phyloP scores from a whole-genome alignment of 768 basidiomycete genomes.

The Hericium alpestre region DNA sequence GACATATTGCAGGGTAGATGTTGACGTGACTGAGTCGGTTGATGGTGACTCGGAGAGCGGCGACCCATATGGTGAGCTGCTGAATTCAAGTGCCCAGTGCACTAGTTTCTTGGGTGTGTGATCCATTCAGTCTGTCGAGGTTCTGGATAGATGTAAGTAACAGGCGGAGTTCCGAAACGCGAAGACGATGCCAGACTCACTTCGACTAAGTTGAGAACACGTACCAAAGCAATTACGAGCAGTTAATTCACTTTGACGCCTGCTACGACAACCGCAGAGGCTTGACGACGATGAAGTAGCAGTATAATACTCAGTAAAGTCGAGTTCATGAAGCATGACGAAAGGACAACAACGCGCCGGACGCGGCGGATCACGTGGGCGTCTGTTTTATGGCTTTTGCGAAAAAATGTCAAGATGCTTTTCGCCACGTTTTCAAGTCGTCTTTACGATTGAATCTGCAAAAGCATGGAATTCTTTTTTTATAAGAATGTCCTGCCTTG shows the following conservation, averaged over 20 bases:
- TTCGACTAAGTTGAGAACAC: no score
- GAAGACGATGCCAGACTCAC: no score
- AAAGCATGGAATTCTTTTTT: no score
- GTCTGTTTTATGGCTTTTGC: background rate
- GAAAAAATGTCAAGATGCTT: no score
- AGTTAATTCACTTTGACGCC: no score
- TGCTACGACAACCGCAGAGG: no score
- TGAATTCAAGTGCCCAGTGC: background rate
- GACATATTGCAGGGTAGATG: conserved; percentile 64
- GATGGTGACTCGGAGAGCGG: conserved; percentile 29
- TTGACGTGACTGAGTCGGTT: conserved; percentile 35
- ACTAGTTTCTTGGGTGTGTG: conserved; percentile 1
- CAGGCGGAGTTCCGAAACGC: background rate
- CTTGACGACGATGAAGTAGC: background rate
- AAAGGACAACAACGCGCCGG: background rate
- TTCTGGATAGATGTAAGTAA: background rate
- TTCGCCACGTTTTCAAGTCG: no score
- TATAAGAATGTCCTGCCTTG: no score
- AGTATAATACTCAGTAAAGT: no score
- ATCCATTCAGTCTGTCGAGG: background rate
- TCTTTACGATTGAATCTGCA: no score
- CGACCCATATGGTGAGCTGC: conserved; percentile 15
- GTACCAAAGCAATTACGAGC: no score
- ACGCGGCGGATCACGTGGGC: background rate
- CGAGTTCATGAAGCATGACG: background rate